A percentile compares a stretch with the other conserved stretches of the same genome.
Conservation (phyloP, 129 eudicot species). For the Mikania micrantha region DNA sequence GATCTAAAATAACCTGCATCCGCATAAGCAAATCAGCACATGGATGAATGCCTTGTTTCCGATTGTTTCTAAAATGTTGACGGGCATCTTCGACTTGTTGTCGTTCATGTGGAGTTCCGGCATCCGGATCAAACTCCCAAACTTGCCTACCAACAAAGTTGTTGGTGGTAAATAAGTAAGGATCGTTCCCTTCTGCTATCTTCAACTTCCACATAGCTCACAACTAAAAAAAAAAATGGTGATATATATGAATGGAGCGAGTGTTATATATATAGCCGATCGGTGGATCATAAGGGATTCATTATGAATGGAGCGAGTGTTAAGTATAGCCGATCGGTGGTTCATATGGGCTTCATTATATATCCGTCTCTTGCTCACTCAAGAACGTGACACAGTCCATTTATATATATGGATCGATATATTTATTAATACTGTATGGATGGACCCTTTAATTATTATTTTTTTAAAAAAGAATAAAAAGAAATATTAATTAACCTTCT, state of each 20-base stretch:
- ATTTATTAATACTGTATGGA: too few relatives aligned
- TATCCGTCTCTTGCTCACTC: not conserved
- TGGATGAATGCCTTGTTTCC: constrained; percentile 45
- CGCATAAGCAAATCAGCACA: constrained; percentile 65
- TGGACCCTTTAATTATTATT: too few relatives aligned
- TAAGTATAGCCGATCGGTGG: too few relatives aligned
- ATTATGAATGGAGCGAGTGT: too few relatives aligned
- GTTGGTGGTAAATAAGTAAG: constrained; percentile 62
- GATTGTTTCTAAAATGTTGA: constrained; percentile 23
- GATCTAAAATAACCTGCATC: constrained; percentile 41
- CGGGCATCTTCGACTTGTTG: constrained; percentile 51
- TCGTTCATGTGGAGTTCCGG: constrained; percentile 43
- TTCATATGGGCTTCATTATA: too few relatives aligned
- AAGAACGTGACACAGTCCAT: not conserved
- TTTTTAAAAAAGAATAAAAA: too few relatives aligned
- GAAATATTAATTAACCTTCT: too few relatives aligned
- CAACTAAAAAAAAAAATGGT: not conserved
- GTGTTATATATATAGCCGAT: not conserved
- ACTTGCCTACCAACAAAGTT: constrained; percentile 64
- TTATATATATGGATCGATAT: too few relatives aligned
- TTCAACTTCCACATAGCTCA: constrained; percentile 66
- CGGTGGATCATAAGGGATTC: too few relatives aligned
- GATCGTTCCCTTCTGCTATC: constrained; percentile 67
- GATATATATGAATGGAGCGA: not conserved
- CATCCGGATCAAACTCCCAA: constrained; percentile 67